Percentiles rank a stretch among this genome's conserved stretches.
phyloP scores from a whole-genome alignment of 2,329 filamentous ascomycete species.

The Beauveria bassiana region DNA sequence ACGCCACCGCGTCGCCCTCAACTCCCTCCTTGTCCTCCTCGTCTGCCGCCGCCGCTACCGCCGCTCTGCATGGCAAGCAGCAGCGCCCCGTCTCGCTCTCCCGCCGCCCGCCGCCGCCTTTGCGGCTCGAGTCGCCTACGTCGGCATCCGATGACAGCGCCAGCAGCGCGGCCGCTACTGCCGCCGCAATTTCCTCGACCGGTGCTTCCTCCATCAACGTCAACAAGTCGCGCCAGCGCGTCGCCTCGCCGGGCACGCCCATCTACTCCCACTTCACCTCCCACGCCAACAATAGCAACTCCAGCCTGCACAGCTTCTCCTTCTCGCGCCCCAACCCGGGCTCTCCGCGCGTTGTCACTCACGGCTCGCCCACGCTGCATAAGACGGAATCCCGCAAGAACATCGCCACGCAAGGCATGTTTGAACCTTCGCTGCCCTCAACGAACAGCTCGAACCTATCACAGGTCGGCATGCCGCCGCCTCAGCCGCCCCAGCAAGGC shows the following conservation, averaged over 20 bases:
- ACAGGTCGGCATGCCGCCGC: conserved; percentile 38
- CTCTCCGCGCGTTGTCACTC: conserved; percentile 22
- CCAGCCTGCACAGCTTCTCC: conserved; percentile 45
- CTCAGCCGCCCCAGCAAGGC: conserved; percentile 27
- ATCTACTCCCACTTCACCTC: conserved; percentile 41
- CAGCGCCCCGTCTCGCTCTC: conserved; percentile 19
- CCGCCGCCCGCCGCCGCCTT: conserved; percentile 25
- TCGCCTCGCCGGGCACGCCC: conserved; percentile 34
- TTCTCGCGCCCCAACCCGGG: conserved; percentile 47
- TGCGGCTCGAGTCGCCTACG: conserved; percentile 23
- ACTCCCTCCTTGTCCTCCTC: conserved; percentile 13
- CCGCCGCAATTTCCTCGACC: conserved; percentile 21
- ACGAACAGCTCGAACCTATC: conserved; percentile 48
- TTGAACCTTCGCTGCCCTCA: conserved; percentile 65
- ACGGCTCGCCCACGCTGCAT: conserved; percentile 23
- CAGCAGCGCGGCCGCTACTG: conserved; percentile 12
- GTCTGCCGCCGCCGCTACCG: conserved; percentile 18
- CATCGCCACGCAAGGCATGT: conserved; percentile 67
- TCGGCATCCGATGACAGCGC: not conserved
- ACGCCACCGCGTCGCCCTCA: conserved; percentile 16
- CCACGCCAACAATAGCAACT: conserved; percentile 39
- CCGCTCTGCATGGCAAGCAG: conserved; percentile 11
- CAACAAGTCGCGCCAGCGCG: conserved; percentile 36
- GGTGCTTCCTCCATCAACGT: conserved; percentile 31
- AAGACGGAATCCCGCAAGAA: conserved; percentile 53